Base-by-base conservation (phyloP, 2,329 filamentous ascomycete species). In the Penicillium freii region DNA sequence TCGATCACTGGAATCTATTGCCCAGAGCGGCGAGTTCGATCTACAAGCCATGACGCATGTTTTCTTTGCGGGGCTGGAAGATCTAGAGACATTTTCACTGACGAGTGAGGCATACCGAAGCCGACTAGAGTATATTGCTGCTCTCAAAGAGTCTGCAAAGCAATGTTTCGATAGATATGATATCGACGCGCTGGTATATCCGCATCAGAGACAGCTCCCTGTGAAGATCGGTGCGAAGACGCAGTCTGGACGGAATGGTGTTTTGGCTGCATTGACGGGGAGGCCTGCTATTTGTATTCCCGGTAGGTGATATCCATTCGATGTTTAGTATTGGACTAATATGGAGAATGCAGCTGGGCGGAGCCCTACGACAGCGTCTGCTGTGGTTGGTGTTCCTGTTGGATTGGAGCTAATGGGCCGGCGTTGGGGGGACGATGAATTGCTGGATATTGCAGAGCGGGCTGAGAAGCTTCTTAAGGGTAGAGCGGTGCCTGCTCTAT, bases 401-500 rank as follows among this genome's bases (percentile, higher is more conserved):
- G 86, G 86, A 0, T 81, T 88, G 78, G 86, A 88, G 72, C 81
- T 88, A 23, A 66, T 88, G 56, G 84, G 86, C 0, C 64, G 75
- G 58, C 80, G 80, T 5, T 87, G 82, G 77, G 77, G 71, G 2
- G 86, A 88, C 63, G 74, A 74, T 39, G 78, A 77, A 62, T 67
- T 87, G 59, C 67, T 87, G 46, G 75, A 76, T 43, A 77, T 86
- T 34, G 84, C 82, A n/a, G 80, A 76, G 56, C 69, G 73, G 45
- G 74, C 86, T 27, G 80, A 83, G 64, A 68, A 72, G 44, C 62
- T 82, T 45, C 70, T 75, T 23, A 75, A 78, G 57, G 70, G 80
- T 23, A 77, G 83, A 58, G 78, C 64, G 62, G 69, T 75, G 57
- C 84, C 84, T 8, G 17, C 38, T 27, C 3, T 57, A 40, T 36